Percentiles rank a stretch among this genome's conserved stretches.
phyloP scores from a whole-genome alignment of 2,329 filamentous ascomycete species.

The Alternaria sp. region DNA sequence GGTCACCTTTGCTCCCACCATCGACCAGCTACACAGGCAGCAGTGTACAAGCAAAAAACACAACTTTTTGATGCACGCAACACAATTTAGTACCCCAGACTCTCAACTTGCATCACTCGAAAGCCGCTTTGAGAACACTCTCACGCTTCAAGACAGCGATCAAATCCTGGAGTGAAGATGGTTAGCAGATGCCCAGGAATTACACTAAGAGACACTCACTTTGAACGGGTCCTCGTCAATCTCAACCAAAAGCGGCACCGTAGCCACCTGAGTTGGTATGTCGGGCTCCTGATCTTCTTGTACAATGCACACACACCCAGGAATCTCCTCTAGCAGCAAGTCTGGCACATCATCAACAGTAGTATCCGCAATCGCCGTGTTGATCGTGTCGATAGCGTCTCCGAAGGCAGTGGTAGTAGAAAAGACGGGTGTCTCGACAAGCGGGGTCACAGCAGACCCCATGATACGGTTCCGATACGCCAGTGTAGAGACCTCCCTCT shows the following conservation, averaged over 20 bases:
- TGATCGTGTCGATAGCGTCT: neutral
- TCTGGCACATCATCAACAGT: neutral
- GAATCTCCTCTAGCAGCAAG: neutral
- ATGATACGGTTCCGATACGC: neutral
- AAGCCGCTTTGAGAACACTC: constrained; percentile 11
- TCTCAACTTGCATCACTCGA: neutral
- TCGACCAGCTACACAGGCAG: no score
- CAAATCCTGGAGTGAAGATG: neutral
- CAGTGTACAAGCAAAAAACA: neutral
- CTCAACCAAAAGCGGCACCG: neutral
- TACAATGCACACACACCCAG: neutral
- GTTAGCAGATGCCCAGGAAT: neutral
- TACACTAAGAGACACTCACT: neutral
- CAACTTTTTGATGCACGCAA: neutral
- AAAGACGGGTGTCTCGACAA: neutral
- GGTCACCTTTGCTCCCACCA: neutral
- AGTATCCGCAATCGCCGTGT: neutral
- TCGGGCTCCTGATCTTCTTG: neutral
- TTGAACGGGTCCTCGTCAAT: constrained; percentile 14
- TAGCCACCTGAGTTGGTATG: neutral
- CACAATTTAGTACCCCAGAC: neutral
- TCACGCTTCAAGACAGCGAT: constrained; percentile 11
- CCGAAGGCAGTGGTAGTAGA: neutral
- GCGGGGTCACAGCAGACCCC: neutral
- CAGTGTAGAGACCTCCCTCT: neutral